Conservation (phyloP, 2,329 filamentous ascomycete genomes). For the Xylariaceae sp. region DNA sequence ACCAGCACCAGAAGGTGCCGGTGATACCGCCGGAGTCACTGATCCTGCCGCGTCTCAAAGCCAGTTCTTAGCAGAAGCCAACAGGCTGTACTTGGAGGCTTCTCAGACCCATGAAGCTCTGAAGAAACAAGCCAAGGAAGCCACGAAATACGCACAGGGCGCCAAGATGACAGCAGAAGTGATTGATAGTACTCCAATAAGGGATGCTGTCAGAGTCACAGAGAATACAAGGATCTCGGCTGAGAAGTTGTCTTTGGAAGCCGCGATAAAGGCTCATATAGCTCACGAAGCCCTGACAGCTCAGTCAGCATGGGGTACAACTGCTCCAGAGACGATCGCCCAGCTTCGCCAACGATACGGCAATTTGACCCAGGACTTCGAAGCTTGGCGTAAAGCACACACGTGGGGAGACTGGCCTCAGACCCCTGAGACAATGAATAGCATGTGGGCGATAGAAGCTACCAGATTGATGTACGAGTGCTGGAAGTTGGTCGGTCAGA, state of each 20-base stretch:
- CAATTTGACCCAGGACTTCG: background rate
- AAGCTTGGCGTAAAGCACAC: background rate
- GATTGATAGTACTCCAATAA: too few species aligned
- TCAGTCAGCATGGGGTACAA: background rate
- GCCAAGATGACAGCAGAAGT: background rate
- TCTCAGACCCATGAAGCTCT: background rate
- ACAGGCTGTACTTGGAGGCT: background rate
- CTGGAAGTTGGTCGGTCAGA: slow-evolving; percentile 1
- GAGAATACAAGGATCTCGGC: background rate
- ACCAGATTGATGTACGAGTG: slow-evolving; percentile 1
- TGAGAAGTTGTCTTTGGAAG: background rate
- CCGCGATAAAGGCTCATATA: background rate
- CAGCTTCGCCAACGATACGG: background rate
- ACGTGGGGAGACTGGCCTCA: background rate
- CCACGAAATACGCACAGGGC: background rate
- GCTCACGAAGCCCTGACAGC: background rate
- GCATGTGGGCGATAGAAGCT: background rate
- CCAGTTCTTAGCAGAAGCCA: background rate
- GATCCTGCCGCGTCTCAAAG: background rate
- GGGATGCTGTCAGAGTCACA: background rate
- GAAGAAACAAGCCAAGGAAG: background rate
- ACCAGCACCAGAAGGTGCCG: background rate
- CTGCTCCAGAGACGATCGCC: background rate
- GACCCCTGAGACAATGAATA: background rate
- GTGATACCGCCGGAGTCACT: background rate